Evolutionary conservation across 176 grass and related monocot genomes (phyloP).

Genomic region (Puccinellia tenuiflora): DNA sequence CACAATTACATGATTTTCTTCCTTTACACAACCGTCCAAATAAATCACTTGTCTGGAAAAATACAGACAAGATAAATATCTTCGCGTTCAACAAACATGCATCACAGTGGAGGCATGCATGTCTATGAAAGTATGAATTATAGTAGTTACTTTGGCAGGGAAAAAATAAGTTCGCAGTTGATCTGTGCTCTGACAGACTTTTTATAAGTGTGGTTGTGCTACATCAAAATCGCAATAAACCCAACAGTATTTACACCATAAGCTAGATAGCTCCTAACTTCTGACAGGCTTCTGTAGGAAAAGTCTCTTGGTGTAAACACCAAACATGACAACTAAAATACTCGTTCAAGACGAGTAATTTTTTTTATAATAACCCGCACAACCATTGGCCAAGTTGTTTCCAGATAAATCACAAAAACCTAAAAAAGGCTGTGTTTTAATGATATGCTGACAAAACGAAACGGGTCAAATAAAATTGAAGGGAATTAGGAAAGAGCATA

Average conservation of each 20-base stretch:
- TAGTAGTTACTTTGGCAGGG: not conserved
- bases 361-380: not conserved
- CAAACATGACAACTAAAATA: not conserved
- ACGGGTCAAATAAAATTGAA: not conserved
- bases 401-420: not conserved
- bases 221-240: not conserved
- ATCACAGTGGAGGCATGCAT: not conserved
- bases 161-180: not conserved
- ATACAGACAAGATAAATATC: not conserved
- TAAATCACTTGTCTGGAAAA: not conserved
- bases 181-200: not conserved
- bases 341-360: not conserved
- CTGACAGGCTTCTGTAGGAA: not conserved
- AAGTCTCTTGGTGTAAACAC: not conserved
- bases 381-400: not conserved
- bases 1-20: not conserved
- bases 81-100: not conserved
- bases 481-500: slow-evolving; percentile 30
- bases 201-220: not conserved
- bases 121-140: slow-evolving; percentile 5
- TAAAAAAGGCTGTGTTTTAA: not conserved
- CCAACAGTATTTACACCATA: not conserved
- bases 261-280: not conserved
- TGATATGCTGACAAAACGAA: not conserved
- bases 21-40: not conserved